A percentile compares a stretch with the other conserved stretches of the same genome.
These are phyloP conservation scores for Aureobasidium sp. DNA, from an alignment of 2,329 filamentous ascomycete genomes.

Conservation along the genomic window DNA sequence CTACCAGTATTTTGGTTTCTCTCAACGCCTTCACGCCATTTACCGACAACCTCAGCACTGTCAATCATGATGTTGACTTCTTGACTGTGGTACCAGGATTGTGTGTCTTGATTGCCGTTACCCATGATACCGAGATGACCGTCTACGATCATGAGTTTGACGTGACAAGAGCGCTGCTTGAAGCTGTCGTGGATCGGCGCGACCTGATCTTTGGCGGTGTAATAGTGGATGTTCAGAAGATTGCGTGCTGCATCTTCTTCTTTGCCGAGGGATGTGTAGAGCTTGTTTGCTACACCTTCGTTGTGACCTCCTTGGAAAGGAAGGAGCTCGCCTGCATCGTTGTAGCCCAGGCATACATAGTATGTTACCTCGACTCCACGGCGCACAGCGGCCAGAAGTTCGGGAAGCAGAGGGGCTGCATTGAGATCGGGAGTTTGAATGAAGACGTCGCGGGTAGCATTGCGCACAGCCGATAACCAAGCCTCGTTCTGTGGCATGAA, in stretches of 20 bases:
- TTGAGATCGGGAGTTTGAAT: conserved; percentile 75
- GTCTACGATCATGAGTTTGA: conserved; percentile 71
- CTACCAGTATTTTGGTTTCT: conserved; percentile 58
- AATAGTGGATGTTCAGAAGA: conserved; percentile 56
- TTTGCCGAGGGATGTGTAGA: conserved; percentile 44
- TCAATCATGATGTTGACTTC: conserved; percentile 73
- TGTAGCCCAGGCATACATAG: conserved; percentile 71
- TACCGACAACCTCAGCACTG: conserved; percentile 47
- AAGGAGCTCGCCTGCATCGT: conserved; percentile 67
- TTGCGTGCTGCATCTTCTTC: conserved; percentile 36
- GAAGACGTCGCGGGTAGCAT: conserved; percentile 57
- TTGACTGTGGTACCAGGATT: conserved; percentile 69
- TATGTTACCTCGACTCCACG: conserved; percentile 59
- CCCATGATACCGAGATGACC: conserved; percentile 60
- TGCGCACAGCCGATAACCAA: conserved; percentile 59
- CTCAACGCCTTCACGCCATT: conserved; percentile 36
- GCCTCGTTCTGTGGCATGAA: conserved; percentile 66
- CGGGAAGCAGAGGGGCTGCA: conserved; percentile 56
- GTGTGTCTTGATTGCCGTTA: conserved; percentile 72
- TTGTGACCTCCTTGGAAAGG: conserved; percentile 69
- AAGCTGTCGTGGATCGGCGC: conserved; percentile 56
- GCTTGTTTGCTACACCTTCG: conserved; percentile 55
- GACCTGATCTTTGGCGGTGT: conserved; percentile 65
- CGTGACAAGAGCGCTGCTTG: conserved; percentile 61
- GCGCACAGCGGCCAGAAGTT: conserved; percentile 55